Evolutionary conservation across 2,329 filamentous ascomycete species (phyloP), one percentile per base, ranked within the genome.

Genomic region (Nothomitra cinnamomea): DNA sequence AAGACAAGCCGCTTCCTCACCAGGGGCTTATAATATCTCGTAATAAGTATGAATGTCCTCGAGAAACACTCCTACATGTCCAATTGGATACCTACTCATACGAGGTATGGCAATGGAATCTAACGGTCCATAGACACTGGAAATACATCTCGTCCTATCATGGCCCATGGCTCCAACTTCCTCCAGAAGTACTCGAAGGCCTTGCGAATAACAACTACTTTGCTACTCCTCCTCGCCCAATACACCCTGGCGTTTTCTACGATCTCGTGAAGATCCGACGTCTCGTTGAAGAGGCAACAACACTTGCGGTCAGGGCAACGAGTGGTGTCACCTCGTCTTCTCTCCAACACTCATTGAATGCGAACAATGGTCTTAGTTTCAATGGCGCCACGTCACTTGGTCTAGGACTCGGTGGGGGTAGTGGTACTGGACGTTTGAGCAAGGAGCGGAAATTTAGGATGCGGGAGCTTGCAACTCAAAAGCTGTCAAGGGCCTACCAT

Each of bases 91-190:
- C 40, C 13, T 8, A 19, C 4, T 28, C 15, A 28, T 7, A 24
- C 45, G 22, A 17, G 28, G 8, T 13, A n/a, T 24, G n/a, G 32
- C 19, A 21, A 19, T 15, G 32, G n/a, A 49, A 21, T 21, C 13
- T 51, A 52, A 51, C 22, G 13, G 35, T 35, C 54, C 32, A 53
- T 60, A 90, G 86, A 65, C 85, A 90, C 69, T 90, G 85, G 86
- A 78, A 81, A 58, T 87, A 87, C 65, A 88, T 92, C 56, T 88
- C 85, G 21, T 84, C 82, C 25, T 92, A 86, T 62, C 82, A 89
- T 63, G 87, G 86, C 22, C 81, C 85, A 59, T 92, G 87, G 87
- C 77, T 89, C 13, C 82, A 87, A 66, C 72, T 90, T 54, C 83
- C 85, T 19, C 77, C 80, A 57, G 85, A 90, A 66, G 78, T 88